Evolutionary conservation across 176 grass and related monocot genomes (phyloP), one percentile per base, ranked within the genome.

Genomic region (Zoysia pacifica): DNA sequence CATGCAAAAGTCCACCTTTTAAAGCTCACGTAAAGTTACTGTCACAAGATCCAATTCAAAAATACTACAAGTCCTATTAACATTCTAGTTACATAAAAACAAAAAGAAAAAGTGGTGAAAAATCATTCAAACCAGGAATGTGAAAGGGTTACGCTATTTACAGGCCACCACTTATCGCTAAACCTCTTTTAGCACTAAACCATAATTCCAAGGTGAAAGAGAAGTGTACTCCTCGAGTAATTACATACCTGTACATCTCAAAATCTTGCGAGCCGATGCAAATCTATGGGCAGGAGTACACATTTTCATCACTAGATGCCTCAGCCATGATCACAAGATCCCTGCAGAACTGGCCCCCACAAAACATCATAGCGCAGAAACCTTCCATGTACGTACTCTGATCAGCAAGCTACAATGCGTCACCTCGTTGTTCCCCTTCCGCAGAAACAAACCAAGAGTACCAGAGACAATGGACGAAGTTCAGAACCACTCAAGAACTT

Each of bases 291-390:
- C 7, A 45, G 65, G 9, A 16, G 10, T 82, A 35, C 48, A 4
- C 20, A 46, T 46, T 45, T 15, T 74, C n/a, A 55, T 39, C 55
- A 67, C 43, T 47, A 7, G 54, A 74, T 59, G 73, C 44, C 44
- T 83, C 68, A 67, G 2, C 36, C 18, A 52, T 52, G 41, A 79
- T 73, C 14, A 15, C 50, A 77, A 62, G 11, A 84, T 50, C 65
- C 46, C 65, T 48, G 58, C 48, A 67, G 37, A 83, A 67, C 43
- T 38, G 75, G 28, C n/a, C 73, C 68, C 86, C 67, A 78, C 79
- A 82, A 75, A 82, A 11, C 4, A 72, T 51, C n/a, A 48, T 5
- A 69, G 19, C 4, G 45, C 37, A 60, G 14, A 69, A 40, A 15
- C 48, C 19, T 5, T 11, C 16, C 50, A 20, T 51, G 6, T 11